Evolutionary conservation across 345 rosid species (phyloP), one percentile per base, ranked within the genome.

Genomic region (Arabidopsis arenosa): DNA sequence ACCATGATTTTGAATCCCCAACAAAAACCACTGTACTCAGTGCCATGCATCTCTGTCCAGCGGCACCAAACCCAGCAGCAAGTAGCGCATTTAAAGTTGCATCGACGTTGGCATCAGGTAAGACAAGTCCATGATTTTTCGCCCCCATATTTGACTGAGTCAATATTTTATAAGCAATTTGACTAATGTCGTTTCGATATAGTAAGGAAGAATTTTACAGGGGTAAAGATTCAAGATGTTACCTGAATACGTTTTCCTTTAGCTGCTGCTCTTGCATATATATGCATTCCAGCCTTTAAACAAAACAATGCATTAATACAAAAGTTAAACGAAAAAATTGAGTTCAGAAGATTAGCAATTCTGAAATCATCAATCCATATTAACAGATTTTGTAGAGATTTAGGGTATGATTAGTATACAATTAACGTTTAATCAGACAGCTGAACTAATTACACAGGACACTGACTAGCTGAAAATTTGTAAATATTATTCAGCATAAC

Each of bases 41-140:
- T 30, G 97, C 97, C 98, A 94, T 94, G 84, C 98, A 94, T 79
- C 98, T 88, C 70, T 92, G 98, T 73, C 98, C 98, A 52, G 97
- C 97, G 57, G 98, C 98, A 79, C 97, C 98, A 86, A 94, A 94
- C 21, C 97, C 98, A 75, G 98, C 98, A 73, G 97, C 97, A 76
- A 82, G 86, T 66, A 94, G 75, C 18, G 98, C 97, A 80, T 89
- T 94, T 58, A 94, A 73, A 53, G 98, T 82, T 67, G 93, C 90
- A 76, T 94, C 92, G 8, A 84, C 1, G 48, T 84, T 89, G 52
- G 97, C 96, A 83, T 94, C 97, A 75, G 97, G 90, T 51, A 94
- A 72, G 71, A 94, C 90, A 59, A 94, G 79, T 58, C 90, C 98
- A 66, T 94, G 98, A 79, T 92, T 94, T 80, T 94, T 94, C 11